Percentiles rank a stretch among this genome's conserved stretches.
Conservation (phyloP, 192 early-diverging fungal species). For the Coemansia sp. region DNA sequence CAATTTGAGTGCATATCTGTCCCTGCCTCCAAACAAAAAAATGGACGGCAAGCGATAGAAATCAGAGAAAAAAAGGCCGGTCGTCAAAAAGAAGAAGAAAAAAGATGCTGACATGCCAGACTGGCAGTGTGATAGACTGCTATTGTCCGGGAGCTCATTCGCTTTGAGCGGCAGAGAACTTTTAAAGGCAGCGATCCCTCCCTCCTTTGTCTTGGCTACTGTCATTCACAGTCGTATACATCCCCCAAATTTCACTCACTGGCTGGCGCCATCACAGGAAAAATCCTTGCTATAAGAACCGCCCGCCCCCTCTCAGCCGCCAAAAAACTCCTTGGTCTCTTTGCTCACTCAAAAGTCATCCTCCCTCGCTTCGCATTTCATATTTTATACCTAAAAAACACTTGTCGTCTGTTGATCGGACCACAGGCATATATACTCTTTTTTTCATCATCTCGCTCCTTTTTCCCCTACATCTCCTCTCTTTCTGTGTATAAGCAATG, state of each 20-base stretch:
- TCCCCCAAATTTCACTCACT: neutral
- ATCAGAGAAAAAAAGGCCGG: conserved; percentile 4
- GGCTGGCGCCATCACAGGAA: neutral
- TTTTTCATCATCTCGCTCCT: neutral
- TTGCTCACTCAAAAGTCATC: conserved; percentile 1
- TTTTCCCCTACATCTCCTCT: neutral
- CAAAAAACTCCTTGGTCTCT: neutral
- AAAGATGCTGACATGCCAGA: neutral
- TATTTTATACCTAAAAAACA: neutral
- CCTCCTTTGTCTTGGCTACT: conserved; percentile 6
- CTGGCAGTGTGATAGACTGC: neutral
- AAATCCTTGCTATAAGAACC: neutral
- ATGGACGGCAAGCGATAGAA: too few relatives aligned
- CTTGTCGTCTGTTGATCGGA: conserved; percentile 6
- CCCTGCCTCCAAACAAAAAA: too few relatives aligned
- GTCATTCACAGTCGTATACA: neutral
- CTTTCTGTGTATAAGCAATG: neutral
- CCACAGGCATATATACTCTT: neutral
- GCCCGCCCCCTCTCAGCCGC: neutral
- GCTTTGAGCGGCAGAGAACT: neutral
- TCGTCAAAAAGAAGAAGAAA: neutral
- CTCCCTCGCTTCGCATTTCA: neutral
- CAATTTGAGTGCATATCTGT: conserved; percentile 1
- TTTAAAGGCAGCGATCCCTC: neutral
- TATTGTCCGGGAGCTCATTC: neutral